A percentile compares a stretch with the other conserved stretches of the same genome.
phyloP scores from a whole-genome alignment of 139 green algal species.

The Protoeuglena noctilucae region DNA sequence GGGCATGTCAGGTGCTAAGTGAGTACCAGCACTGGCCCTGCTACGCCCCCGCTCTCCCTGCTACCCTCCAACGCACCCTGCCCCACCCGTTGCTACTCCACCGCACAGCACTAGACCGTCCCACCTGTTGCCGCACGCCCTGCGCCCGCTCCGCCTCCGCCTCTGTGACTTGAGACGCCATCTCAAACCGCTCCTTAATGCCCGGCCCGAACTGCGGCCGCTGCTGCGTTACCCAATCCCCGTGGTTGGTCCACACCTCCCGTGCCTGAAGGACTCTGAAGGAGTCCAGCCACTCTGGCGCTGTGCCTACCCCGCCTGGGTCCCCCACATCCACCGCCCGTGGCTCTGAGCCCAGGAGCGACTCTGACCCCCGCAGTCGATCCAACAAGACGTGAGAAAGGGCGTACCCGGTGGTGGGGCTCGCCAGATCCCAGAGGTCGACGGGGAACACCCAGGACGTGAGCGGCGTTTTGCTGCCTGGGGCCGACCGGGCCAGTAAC shows the following conservation, averaged over 20 bases:
- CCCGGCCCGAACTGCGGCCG: constrained; percentile 56
- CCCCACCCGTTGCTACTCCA: background rate
- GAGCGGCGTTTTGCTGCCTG: constrained; percentile 12
- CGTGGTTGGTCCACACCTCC: constrained; percentile 62
- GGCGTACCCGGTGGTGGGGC: constrained; percentile 21
- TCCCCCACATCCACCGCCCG: constrained; percentile 17
- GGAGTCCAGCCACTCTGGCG: constrained; percentile 37
- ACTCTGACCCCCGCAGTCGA: background rate
- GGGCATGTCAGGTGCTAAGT: constrained; percentile 5
- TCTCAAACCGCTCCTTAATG: constrained; percentile 59
- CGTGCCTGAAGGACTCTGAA: constrained; percentile 44
- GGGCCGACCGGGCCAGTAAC: constrained; percentile 24
- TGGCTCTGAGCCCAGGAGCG: background rate
- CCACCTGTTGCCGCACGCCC: background rate
- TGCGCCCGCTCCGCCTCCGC: constrained; percentile 16
- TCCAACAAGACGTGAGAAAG: constrained; percentile 36
- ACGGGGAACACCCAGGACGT: constrained; percentile 51
- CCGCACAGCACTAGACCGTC: background rate
- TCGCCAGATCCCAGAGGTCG: constrained; percentile 43
- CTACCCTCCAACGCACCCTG: background rate
- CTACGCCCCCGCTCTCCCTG: background rate
- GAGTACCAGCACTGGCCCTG: background rate
- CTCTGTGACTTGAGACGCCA: constrained; percentile 35
- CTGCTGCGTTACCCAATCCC: constrained; percentile 40
- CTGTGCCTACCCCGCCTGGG: constrained; percentile 26